Evolutionary conservation across 176 grass and related monocot species (phyloP).

Genomic region (Oropetium thomaeum): DNA sequence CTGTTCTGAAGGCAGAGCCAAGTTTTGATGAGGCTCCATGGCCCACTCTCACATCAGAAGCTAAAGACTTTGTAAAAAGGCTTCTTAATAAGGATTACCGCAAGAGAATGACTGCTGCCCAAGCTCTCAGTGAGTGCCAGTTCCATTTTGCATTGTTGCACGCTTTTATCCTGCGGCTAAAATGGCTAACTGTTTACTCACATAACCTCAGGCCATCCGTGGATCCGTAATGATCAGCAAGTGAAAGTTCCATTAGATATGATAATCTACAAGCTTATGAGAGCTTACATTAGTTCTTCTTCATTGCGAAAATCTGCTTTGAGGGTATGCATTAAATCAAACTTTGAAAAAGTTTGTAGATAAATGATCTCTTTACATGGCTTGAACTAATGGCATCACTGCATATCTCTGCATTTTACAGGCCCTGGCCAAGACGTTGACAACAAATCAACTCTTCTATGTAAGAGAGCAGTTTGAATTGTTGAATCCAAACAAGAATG

Average conservation of each 20-base stretch:
- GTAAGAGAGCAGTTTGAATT: slow-evolving; percentile 89
- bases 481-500: slow-evolving; percentile 84
- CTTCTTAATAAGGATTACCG: slow-evolving; percentile 99
- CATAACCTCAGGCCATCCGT: slow-evolving; percentile 80
- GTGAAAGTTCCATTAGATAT: slow-evolving; percentile 92
- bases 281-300: slow-evolving; percentile 94
- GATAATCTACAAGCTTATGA: slow-evolving; percentile 93
- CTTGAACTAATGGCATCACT: slow-evolving; percentile 22
- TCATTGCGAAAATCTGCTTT: slow-evolving; percentile 93
- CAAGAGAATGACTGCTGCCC: slow-evolving; percentile 96
- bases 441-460: slow-evolving; percentile 75
- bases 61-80: slow-evolving; percentile 95
- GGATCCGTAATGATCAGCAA: slow-evolving; percentile 77
- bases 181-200: slow-evolving; percentile 20
- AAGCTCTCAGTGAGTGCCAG: slow-evolving; percentile 78
- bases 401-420: slow-evolving; percentile 39
- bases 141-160: slow-evolving; percentile 6
- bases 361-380: slow-evolving; percentile 22
- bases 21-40: slow-evolving; percentile 97
- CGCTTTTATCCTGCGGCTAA: not conserved
- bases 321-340: slow-evolving; percentile 59
- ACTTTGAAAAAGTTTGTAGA: not conserved
- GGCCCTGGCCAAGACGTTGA: slow-evolving; percentile 96
- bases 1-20: slow-evolving; percentile 96
- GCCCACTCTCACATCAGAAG: slow-evolving; percentile 82